Percentiles rank a stretch among this genome's conserved stretches.
Evolutionary conservation across 805 yeast genomes (phyloP).

Genomic region (Kodamaea hsintzibuensis): DNA sequence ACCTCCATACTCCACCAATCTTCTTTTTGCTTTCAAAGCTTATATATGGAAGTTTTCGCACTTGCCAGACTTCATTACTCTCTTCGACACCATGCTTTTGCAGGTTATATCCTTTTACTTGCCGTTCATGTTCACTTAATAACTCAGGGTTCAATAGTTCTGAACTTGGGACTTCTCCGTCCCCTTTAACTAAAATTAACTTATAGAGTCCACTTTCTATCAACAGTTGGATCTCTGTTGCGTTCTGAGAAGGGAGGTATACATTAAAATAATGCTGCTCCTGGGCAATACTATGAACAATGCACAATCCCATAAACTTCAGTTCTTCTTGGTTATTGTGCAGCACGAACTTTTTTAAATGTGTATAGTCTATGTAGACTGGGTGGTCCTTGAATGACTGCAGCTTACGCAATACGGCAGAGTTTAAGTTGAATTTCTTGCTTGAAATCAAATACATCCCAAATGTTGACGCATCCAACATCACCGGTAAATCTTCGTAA

Average conservation of each 20-base stretch:
- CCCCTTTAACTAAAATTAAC: slow-evolving; percentile 57
- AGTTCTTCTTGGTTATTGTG: neutral
- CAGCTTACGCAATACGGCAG: neutral
- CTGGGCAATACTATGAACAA: slow-evolving; percentile 66
- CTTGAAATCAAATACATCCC: slow-evolving; percentile 36
- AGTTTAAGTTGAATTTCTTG: slow-evolving; percentile 14
- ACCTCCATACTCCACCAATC: slow-evolving; percentile 58
- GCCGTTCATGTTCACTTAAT: slow-evolving; percentile 21
- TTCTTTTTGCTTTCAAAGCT: slow-evolving; percentile 35
- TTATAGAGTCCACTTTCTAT: slow-evolving; percentile 19
- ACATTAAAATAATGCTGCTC: slow-evolving; percentile 46
- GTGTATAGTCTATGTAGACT: slow-evolving; percentile 19
- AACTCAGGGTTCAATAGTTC: slow-evolving; percentile 44
- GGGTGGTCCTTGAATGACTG: slow-evolving; percentile 12
- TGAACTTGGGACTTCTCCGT: slow-evolving; percentile 63
- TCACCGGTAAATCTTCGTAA: slow-evolving; percentile 24
- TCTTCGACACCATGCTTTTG: slow-evolving; percentile 1
- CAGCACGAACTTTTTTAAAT: slow-evolving; percentile 9
- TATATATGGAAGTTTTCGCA: slow-evolving; percentile 19
- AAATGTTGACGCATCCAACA: slow-evolving; percentile 45
- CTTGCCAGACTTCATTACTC: neutral
- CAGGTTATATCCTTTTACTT: slow-evolving; percentile 15
- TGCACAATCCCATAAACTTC: slow-evolving; percentile 50
- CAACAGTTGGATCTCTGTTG: slow-evolving; percentile 9
- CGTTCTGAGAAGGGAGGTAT: slow-evolving; percentile 49